These are phyloP conservation scores for Microsporum ferrugineum DNA, from an alignment of 2,329 filamentous ascomycete species.

Conservation along the genomic window DNA sequence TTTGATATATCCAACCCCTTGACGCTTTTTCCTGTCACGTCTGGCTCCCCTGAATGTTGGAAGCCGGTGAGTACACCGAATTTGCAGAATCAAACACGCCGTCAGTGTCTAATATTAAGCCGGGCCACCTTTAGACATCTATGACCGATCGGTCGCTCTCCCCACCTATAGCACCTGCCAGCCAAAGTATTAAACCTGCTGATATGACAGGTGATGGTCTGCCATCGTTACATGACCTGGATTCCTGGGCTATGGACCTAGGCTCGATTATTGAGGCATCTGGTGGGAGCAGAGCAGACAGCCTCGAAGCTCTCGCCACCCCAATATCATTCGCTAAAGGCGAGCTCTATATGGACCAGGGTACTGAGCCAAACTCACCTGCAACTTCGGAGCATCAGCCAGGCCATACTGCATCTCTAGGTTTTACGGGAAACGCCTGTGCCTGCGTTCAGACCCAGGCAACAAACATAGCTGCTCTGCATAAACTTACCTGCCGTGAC, in stretches of 20 bases:
- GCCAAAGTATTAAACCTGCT: neutral
- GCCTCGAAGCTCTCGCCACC: neutral
- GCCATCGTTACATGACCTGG: neutral
- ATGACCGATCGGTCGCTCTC: neutral
- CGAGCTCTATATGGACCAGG: neutral
- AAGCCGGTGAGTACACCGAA: neutral
- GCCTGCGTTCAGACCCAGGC: neutral
- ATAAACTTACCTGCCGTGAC: neutral
- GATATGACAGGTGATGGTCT: neutral
- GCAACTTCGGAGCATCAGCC: neutral
- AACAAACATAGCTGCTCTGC: neutral
- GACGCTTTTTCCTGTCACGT: neutral
- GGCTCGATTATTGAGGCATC: neutral
- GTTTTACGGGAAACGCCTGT: neutral
- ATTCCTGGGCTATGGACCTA: neutral
- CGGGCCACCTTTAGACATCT: neutral
- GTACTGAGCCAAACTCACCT: neutral
- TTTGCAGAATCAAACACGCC: neutral
- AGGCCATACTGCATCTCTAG: neutral
- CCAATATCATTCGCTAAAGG: neutral
- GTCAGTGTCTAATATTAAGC: neutral
- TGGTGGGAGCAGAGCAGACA: neutral
- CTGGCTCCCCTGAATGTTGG: neutral
- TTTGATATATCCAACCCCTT: neutral
- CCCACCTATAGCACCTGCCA: neutral